Conservation (phyloP, 768 basidiomycete genomes). For the Boletales sp. region DNA sequence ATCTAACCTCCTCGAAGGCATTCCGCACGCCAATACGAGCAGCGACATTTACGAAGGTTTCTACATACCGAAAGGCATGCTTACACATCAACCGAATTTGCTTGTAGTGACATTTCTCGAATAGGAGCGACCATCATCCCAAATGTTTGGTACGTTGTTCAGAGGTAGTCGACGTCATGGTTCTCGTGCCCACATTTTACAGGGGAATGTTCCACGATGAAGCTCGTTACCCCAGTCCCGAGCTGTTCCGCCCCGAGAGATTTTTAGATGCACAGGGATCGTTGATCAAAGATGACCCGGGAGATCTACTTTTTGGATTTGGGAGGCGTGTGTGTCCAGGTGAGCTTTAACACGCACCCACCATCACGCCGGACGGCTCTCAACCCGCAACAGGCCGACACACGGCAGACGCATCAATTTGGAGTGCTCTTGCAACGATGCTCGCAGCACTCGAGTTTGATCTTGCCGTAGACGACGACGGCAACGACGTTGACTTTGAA, state of each 20-base stretch:
- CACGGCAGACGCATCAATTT: constrained; percentile 6
- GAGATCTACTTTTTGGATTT: constrained; percentile 8
- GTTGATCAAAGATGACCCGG: constrained; percentile 2
- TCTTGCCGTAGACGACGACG: not conserved
- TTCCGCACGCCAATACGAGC: constrained; percentile 25
- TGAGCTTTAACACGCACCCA: not conserved
- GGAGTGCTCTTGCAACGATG: constrained; percentile 7
- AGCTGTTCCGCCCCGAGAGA: constrained; percentile 11
- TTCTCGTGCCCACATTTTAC: not conserved
- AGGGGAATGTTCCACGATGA: constrained; percentile 8
- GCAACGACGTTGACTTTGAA: not conserved
- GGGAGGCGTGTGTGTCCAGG: constrained; percentile 9
- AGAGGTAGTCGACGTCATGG: no score
- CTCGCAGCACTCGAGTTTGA: constrained; percentile 11
- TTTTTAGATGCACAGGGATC: constrained; percentile 4
- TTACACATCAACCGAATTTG: no score
- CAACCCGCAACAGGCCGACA: not conserved
- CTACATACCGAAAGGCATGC: constrained; percentile 47
- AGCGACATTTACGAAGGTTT: constrained; percentile 42
- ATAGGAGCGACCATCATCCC: constrained; percentile 4
- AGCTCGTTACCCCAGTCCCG: constrained; percentile 8
- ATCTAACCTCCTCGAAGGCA: not conserved
- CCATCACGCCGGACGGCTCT: no score
- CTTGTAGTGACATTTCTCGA: not conserved
- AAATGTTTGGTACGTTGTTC: constrained; percentile 6